These are phyloP conservation scores for Silene conica DNA, from an alignment of 148 eudicot genomes.

Conservation along the genomic window DNA sequence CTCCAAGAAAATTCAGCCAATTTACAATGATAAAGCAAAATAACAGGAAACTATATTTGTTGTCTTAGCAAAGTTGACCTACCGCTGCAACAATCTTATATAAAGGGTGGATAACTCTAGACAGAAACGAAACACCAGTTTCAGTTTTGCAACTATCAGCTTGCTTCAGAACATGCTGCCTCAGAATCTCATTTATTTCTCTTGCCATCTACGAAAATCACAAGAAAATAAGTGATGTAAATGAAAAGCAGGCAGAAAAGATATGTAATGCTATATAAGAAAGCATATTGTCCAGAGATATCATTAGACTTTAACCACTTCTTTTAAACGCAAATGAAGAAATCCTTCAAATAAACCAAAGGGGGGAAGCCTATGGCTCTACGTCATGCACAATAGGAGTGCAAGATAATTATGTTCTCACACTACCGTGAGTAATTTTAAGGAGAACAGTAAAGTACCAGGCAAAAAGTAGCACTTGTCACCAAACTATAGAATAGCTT, in stretches of 20 bases:
- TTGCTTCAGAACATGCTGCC: slow-evolving; percentile 72
- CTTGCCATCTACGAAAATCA: slow-evolving; percentile 64
- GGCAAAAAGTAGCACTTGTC: background rate
- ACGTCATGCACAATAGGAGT: background rate
- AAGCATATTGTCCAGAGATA: background rate
- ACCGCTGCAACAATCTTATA: slow-evolving; percentile 89
- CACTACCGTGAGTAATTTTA: background rate
- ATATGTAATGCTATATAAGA: background rate
- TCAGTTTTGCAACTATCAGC: slow-evolving; percentile 85
- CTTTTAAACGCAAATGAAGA: background rate
- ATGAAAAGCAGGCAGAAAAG: background rate
- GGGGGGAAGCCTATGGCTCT: background rate
- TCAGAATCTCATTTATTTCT: slow-evolving; percentile 77
- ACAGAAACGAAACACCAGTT: slow-evolving; percentile 67
- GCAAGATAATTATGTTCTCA: background rate
- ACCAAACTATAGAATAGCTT: background rate
- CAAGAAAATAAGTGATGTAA: background rate
- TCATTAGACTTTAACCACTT: background rate
- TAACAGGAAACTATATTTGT: background rate
- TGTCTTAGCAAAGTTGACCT: slow-evolving; percentile 21
- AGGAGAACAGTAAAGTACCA: background rate
- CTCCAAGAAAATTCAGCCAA: background rate
- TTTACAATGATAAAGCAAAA: background rate
- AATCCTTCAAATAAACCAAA: background rate
- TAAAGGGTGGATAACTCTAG: slow-evolving; percentile 70